Base-by-base conservation (phyloP, 2,329 filamentous ascomycete species). In the Colletotrichum tamarilloi region DNA sequence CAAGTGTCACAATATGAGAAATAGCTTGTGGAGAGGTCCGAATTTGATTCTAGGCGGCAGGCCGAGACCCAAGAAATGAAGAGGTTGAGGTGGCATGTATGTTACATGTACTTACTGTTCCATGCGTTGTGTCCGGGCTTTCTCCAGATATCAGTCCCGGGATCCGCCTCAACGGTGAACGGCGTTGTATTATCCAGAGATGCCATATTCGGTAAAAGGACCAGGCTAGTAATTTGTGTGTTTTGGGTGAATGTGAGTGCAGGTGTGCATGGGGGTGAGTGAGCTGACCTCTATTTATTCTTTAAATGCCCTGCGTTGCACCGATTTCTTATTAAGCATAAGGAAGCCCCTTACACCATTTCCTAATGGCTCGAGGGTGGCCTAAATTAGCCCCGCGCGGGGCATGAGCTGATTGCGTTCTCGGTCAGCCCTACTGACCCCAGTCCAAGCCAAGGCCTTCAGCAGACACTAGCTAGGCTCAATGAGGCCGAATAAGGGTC, bases 141-240 rank as follows among this genome's bases (percentile, higher is more conserved):
- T 80, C 92, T 90, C 93, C 93, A 95, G 79, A 95, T 90, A 81
- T 95, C 93, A 42, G 92, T 94, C 30, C 86, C 87, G 0, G 92
- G 86, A 0, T 82, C 78, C 22, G 91, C 89, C 65, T 84, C 86
- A 76, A 93, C 85, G 14, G 82, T 85, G 80, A 92, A 90, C 16
- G 52, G 62, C 38, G 56, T 35, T 22, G 35, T 59, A 14, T 3
- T 35, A 7, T 42, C 49, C 9, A 38, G 2, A 22, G 55, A 9
- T 26, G 56, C 30, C 65, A 67, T 67, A 1, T 35, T 38, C 5
- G 24, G 19, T 22, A 11, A 49, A 19, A n/a, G 42, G n/a, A n/a
- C 7, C 8, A 22, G 6, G 19, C 19, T 8, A n/a, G 42, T 4
- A 19, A 49, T 49, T 4, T 22, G 19, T 2, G 24, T 62, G 24